Conservation (phyloP, 2,329 filamentous ascomycete species). For the Phaeosphaeria sp. region DNA sequence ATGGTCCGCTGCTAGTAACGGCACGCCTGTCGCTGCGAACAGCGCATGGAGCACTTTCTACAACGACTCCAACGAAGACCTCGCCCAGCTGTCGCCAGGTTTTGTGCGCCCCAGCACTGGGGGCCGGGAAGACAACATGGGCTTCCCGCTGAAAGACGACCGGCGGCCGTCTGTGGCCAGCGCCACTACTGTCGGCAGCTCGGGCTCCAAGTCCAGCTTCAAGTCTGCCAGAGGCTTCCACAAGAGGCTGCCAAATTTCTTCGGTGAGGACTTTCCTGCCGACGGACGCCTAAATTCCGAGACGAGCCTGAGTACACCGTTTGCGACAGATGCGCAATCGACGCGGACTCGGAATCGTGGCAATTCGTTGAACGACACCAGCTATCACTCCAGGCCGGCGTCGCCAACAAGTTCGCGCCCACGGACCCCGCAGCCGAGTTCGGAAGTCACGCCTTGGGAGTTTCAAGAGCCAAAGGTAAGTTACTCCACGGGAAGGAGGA, state of each 20-base stretch:
- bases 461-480: constrained; percentile 82
- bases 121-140: constrained; percentile 55
- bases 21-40: constrained; percentile 48
- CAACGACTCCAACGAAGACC: constrained; percentile 76
- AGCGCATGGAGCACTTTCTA: constrained; percentile 67
- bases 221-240: constrained; percentile 59
- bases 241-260: constrained; percentile 88
- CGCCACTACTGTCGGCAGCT: constrained; percentile 83
- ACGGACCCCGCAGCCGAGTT: constrained; percentile 83
- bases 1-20: constrained; percentile 55
- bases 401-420: constrained; percentile 81
- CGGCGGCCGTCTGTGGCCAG: constrained; percentile 88
- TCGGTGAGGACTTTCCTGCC: constrained; percentile 84
- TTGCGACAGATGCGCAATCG: constrained; percentile 63
- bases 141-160: constrained; percentile 64
- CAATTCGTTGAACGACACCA: constrained; percentile 78
- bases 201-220: constrained; percentile 76
- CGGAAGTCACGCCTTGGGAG: constrained; percentile 96
- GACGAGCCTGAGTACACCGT: constrained; percentile 62
- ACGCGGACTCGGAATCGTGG: constrained; percentile 75
- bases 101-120: constrained; percentile 64
- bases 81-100: constrained; percentile 72
- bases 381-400: constrained; percentile 59
- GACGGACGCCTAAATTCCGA: constrained; percentile 73
- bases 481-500: background rate